Evolutionary conservation across 2,329 filamentous ascomycete species (phyloP), one percentile per base, ranked within the genome.

Genomic region (Volutella citrinella): DNA sequence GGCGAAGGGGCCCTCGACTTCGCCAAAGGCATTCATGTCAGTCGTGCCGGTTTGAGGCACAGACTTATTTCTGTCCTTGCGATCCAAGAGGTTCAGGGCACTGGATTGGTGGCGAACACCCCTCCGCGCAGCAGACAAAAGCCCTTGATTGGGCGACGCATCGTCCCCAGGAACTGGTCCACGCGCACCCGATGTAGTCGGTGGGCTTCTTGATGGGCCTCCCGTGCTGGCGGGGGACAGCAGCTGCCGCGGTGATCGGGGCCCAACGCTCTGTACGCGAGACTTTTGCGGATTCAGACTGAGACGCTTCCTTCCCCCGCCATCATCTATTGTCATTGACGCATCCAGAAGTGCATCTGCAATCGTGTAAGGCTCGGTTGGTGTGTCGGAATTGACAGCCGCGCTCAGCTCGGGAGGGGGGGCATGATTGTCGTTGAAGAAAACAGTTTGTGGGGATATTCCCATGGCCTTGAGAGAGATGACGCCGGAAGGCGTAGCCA

Each of bases 341-440:
- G 93, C 93, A 60, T 97, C 93, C 19, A 95, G 70, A 12, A 97
- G 69, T 6, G 93, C 93, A 61, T 97, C 91, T 5, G 87, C 80
- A 46, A 97, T 93, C 0, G 89, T 95, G 48, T 87, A 85, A 6
- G 79, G 76, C 9, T 63, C 67, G 3, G 46, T 28, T 3, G 56
- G 57, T 8, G 49, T 49, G 10, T 60, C 57, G 10, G 63, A 42
- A 14, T 64, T 52, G 5, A 51, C 51, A 2, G 48, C 34, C 7
- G 52, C 43, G n/a, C n/a, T n/a, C n/a, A n/a, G n/a, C 38, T 56
- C 69, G 37, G 61, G 43, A 12, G 64, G 61, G 15, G 68, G 70
- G 9, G 79, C 63, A 8, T 78, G 73, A 23, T 79, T 77, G 35
- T 90, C 88, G 47, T 96, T 89, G 52, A 97, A 97, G 55, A 97